phyloP scores from a whole-genome alignment of 116 monocot genomes.

The Zostera marina region DNA sequence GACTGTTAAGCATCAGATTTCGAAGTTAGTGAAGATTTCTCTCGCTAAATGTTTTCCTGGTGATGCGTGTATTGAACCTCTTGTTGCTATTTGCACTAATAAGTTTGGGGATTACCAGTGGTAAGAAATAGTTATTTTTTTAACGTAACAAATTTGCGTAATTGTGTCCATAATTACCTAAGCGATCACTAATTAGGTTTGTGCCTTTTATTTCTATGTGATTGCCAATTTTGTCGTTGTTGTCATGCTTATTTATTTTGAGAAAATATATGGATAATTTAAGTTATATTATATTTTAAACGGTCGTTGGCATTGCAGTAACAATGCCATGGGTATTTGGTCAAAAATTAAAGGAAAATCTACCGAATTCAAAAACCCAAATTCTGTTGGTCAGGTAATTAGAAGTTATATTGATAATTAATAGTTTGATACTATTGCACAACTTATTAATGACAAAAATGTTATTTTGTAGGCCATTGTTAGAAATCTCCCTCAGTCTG shows the following conservation, averaged over 20 bases:
- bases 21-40: slow-evolving; percentile 47
- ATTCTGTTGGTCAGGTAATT: slow-evolving; percentile 74
- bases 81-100: slow-evolving; percentile 38
- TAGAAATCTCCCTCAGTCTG: slow-evolving; percentile 62
- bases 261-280: not conserved
- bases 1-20: slow-evolving; percentile 70
- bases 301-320: slow-evolving; percentile 32
- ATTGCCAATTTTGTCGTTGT: not conserved
- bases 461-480: slow-evolving; percentile 46
- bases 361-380: slow-evolving; percentile 61
- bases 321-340: slow-evolving; percentile 93
- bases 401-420: slow-evolving; percentile 4
- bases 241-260: too few species aligned
- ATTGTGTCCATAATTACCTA: not conserved
- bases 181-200: not conserved
- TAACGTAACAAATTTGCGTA: not conserved
- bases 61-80: slow-evolving; percentile 44
- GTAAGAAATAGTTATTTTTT: slow-evolving; percentile 22
- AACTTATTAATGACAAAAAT: not conserved
- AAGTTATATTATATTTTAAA: not conserved
- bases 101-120: slow-evolving; percentile 93
- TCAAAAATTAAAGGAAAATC: slow-evolving; percentile 65
- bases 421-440: slow-evolving; percentile 1
- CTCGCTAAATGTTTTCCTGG: slow-evolving; percentile 47
- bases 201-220: not conserved